A percentile compares a stretch with the other conserved stretches of the same genome.
These are phyloP conservation scores for Cordyceps sp. DNA, from an alignment of 2,329 filamentous ascomycete genomes.

Conservation along the genomic window DNA sequence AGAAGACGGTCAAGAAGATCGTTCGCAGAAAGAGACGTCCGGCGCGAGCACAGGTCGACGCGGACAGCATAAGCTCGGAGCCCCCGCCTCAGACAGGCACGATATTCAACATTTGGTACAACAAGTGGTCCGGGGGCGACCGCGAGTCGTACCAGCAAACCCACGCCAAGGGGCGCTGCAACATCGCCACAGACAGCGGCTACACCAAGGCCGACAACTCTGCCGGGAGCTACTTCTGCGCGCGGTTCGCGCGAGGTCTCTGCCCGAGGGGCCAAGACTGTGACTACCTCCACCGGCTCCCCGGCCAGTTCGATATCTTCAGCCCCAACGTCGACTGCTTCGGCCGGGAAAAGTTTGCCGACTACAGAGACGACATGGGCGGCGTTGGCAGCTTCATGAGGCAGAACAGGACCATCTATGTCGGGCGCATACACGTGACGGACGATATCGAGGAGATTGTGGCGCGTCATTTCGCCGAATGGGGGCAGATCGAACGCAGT, in stretches of 20 bases:
- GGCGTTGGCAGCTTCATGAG: slow-evolving; percentile 89
- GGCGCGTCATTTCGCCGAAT: slow-evolving; percentile 87
- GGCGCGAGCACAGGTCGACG: slow-evolving; percentile 80
- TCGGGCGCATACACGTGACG: slow-evolving; percentile 84
- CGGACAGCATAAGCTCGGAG: slow-evolving; percentile 65
- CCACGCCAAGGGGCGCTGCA: slow-evolving; percentile 77
- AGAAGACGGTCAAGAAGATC: slow-evolving; percentile 68
- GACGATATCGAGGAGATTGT: slow-evolving; percentile 97
- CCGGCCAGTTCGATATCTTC: slow-evolving; percentile 74
- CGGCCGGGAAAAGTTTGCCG: slow-evolving; percentile 68
- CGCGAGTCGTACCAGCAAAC: slow-evolving; percentile 80
- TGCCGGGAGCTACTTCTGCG: slow-evolving; percentile 74
- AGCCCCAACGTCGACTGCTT: slow-evolving; percentile 94
- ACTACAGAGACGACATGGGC: slow-evolving; percentile 95
- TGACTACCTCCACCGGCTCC: slow-evolving; percentile 82
- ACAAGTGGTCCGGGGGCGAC: slow-evolving; percentile 95
- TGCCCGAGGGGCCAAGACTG: slow-evolving; percentile 85
- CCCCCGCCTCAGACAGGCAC: slow-evolving; percentile 85
- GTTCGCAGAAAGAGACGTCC: slow-evolving; percentile 81
- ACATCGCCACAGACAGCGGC: slow-evolving; percentile 62
- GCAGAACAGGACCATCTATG: slow-evolving; percentile 85
- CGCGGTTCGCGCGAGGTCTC: slow-evolving; percentile 72
- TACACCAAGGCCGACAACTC: slow-evolving; percentile 66
- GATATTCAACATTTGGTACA: slow-evolving; percentile 85
- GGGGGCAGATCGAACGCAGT: slow-evolving; percentile 78